Conservation (phyloP, 306 rosid species). For the Malus sieversii region DNA sequence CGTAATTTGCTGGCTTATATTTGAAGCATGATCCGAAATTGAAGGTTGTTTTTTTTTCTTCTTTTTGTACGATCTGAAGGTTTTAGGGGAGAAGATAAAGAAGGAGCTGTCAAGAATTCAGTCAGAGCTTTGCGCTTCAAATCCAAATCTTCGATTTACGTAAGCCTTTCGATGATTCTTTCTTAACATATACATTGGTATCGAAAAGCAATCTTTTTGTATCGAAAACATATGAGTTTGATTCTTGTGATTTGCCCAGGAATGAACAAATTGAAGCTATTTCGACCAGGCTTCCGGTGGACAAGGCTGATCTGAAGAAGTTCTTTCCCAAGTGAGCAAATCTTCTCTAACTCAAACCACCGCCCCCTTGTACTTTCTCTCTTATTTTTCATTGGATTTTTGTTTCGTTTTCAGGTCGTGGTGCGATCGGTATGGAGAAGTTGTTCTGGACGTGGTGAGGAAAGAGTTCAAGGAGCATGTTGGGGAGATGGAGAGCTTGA, state of each 20-base stretch:
- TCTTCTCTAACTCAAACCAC: not conserved
- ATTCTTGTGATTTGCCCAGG: constrained; percentile 13
- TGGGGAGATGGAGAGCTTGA: constrained; percentile 66
- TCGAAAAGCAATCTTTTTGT: not conserved
- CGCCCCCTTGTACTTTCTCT: not conserved
- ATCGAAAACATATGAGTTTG: not conserved
- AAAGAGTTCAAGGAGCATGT: constrained; percentile 74
- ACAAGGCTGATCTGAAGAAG: constrained; percentile 45
- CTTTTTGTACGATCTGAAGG: constrained; percentile 28
- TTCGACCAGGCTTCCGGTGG: constrained; percentile 52
- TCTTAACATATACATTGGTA: not conserved
- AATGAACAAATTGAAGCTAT: constrained; percentile 53
- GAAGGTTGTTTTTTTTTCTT: not conserved
- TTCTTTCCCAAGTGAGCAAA: constrained; percentile 46
- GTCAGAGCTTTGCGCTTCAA: constrained; percentile 65
- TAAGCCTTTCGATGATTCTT: constrained; percentile 13
- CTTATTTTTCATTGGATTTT: not conserved
- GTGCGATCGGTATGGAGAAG: constrained; percentile 71
- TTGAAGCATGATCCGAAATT: not conserved
- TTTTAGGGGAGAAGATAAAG: constrained; percentile 66
- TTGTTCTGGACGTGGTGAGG: constrained; percentile 68
- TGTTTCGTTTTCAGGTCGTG: constrained; percentile 42
- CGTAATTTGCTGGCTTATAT: constrained; percentile 1
- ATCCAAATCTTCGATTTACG: constrained; percentile 67
- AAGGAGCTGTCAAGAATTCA: constrained; percentile 75